phyloP scores from a whole-genome alignment of 1,284 basidiomycete species.

The Ganoderma lingzhi region DNA sequence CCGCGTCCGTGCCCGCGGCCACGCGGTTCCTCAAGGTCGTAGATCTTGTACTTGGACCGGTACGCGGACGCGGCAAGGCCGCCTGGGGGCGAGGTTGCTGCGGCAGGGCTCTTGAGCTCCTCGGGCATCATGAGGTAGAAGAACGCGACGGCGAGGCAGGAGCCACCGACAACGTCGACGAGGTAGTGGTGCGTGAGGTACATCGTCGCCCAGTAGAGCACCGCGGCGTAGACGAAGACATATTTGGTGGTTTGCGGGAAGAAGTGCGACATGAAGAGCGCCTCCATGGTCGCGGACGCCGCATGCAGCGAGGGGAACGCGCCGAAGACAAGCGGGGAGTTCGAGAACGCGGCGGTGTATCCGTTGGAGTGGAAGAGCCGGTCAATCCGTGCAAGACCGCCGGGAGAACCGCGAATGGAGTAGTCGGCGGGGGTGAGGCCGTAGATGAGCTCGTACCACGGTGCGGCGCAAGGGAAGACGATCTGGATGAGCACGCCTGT shows the following conservation, averaged over 20 bases:
- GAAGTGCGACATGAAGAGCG: constrained; percentile 94
- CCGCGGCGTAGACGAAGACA: constrained; percentile 88
- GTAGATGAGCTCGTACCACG: constrained; percentile 98
- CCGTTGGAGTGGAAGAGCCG: constrained; percentile 81
- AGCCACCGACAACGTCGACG: constrained; percentile 95
- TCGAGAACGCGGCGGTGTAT: constrained; percentile 88
- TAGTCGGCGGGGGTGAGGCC: constrained; percentile 96
- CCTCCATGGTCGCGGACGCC: constrained; percentile 91
- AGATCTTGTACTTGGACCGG: constrained; percentile 75
- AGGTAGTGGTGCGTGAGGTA: constrained; percentile 98
- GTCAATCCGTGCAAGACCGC: constrained; percentile 94
- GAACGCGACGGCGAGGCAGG: constrained; percentile 86
- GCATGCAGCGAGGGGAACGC: constrained; percentile 97
- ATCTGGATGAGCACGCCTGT: constrained; percentile 91
- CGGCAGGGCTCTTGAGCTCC: constrained; percentile 70
- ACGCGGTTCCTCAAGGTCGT: constrained; percentile 66
- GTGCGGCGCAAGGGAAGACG: constrained; percentile 91
- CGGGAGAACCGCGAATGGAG: constrained; percentile 90
- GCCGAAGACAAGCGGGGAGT: constrained; percentile 94
- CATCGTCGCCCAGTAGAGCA: constrained; percentile 99
- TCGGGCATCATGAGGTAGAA: constrained; percentile 93
- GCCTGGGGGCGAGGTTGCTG: constrained; percentile 54
- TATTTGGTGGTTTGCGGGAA: constrained; percentile 80
- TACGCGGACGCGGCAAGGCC: constrained; percentile 40
- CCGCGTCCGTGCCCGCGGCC: constrained; percentile 38